Conservation (phyloP, 345 rosid genomes). For the Ceriops decandra region DNA sequence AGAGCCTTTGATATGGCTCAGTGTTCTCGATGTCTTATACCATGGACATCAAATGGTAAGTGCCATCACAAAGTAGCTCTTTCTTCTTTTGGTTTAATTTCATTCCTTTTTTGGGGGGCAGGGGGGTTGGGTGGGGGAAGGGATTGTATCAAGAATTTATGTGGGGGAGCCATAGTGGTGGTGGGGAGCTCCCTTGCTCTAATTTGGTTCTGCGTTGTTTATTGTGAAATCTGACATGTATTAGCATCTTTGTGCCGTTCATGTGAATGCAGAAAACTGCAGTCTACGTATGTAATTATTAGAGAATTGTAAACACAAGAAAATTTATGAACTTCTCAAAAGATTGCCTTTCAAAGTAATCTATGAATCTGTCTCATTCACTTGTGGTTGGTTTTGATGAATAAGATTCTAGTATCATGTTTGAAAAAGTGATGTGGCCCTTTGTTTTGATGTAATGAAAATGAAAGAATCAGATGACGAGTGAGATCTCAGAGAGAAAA, state of each 20-base stretch:
- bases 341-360: not conserved
- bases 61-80: not conserved
- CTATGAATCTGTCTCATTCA: not conserved
- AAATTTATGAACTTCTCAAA: not conserved
- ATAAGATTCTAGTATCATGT: not conserved
- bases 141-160: no score
- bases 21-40: slow-evolving; percentile 92
- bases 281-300: not conserved
- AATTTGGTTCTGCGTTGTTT: no score
- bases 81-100: no score
- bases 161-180: no score
- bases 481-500: no score
- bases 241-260: no score
- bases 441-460: no score
- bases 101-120: no score
- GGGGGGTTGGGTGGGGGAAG: no score
- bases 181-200: no score
- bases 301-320: not conserved
- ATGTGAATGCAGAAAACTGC: not conserved
- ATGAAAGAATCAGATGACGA: no score
- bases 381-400: not conserved
- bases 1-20: slow-evolving; percentile 99
- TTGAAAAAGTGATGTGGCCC: no score
- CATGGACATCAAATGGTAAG: slow-evolving; percentile 83
- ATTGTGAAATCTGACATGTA: not conserved